These are phyloP conservation scores for Penicillium italicum DNA, from an alignment of 2,329 filamentous ascomycete species.

Conservation along the genomic window DNA sequence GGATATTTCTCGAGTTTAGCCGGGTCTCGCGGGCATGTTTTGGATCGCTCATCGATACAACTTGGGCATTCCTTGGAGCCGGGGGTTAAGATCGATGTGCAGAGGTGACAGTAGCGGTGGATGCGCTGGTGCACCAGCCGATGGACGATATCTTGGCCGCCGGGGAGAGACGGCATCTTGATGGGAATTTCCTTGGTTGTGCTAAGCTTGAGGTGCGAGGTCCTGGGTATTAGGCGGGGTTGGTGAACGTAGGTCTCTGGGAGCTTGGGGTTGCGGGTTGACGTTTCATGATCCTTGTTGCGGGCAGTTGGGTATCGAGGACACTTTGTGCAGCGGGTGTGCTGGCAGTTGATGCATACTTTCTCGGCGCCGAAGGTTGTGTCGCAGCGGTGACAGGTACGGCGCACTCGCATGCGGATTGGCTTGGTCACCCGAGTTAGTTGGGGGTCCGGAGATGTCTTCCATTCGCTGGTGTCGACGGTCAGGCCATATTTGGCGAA, in stretches of 20 bases:
- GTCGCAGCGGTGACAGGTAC: slow-evolving; percentile 75
- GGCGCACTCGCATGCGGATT: slow-evolving; percentile 48
- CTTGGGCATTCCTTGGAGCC: slow-evolving; percentile 61
- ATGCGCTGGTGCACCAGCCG: slow-evolving; percentile 70
- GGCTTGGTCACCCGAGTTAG: slow-evolving; percentile 45
- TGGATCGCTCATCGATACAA: slow-evolving; percentile 73
- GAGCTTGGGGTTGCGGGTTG: slow-evolving; percentile 38
- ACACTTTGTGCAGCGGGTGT: slow-evolving; percentile 77
- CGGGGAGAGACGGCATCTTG: slow-evolving; percentile 60
- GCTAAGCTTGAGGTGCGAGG: slow-evolving; percentile 26
- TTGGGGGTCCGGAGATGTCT: slow-evolving; percentile 31
- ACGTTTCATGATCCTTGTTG: slow-evolving; percentile 53
- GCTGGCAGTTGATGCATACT: slow-evolving; percentile 72
- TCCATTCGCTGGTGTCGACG: slow-evolving; percentile 44
- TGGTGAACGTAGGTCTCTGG: slow-evolving; percentile 32
- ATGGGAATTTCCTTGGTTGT: background rate
- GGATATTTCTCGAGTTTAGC: slow-evolving; percentile 44
- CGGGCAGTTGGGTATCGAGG: slow-evolving; percentile 68
- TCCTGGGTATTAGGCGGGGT: slow-evolving; percentile 40
- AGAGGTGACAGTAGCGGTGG: slow-evolving; percentile 72
- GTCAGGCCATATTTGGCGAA: slow-evolving; percentile 49
- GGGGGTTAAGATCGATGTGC: slow-evolving; percentile 59
- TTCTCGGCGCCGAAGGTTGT: slow-evolving; percentile 69
- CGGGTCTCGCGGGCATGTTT: slow-evolving; percentile 75
- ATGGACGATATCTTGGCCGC: slow-evolving; percentile 67